phyloP scores from a whole-genome alignment of 2,329 filamentous ascomycete species.

The Fusarium beomiforme region DNA sequence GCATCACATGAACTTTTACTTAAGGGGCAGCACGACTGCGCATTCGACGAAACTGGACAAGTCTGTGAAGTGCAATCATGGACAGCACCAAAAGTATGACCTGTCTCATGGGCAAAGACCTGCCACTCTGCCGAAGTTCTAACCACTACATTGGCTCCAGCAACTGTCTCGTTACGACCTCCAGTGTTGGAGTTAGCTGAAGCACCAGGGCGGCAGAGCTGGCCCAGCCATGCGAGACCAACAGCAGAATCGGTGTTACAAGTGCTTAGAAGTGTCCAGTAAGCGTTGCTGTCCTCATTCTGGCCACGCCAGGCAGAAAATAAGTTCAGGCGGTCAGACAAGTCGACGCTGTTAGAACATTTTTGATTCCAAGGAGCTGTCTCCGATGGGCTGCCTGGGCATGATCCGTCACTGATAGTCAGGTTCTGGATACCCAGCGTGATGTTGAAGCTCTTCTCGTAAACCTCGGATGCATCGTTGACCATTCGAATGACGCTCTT shows the following conservation, averaged over 20 bases:
- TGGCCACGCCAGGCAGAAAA: slow-evolving; percentile 91
- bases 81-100: slow-evolving; percentile 94
- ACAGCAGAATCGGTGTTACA: slow-evolving; percentile 87
- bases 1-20: slow-evolving; percentile 76
- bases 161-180: slow-evolving; percentile 74
- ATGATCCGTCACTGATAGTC: slow-evolving; percentile 78
- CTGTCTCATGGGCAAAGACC: slow-evolving; percentile 92
- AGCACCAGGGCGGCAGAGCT: slow-evolving; percentile 76
- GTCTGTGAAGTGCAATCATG: slow-evolving; percentile 84
- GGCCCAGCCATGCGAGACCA: slow-evolving; percentile 91
- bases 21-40: slow-evolving; percentile 81
- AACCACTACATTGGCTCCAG: slow-evolving; percentile 89
- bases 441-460: slow-evolving; percentile 93
- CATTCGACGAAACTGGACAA: slow-evolving; percentile 69
- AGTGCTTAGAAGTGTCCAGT: slow-evolving; percentile 89
- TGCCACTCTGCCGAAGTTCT: slow-evolving; percentile 90
- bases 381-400: slow-evolving; percentile 73
- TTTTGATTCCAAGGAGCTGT: slow-evolving; percentile 85
- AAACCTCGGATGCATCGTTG: slow-evolving; percentile 87
- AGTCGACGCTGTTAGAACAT: slow-evolving; percentile 71
- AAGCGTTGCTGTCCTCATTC: slow-evolving; percentile 82
- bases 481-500: slow-evolving; percentile 84
- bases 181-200: slow-evolving; percentile 60
- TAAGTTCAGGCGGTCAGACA: slow-evolving; percentile 82
- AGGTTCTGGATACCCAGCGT: slow-evolving; percentile 90